A percentile compares a stretch with the other conserved stretches of the same genome.
phyloP scores from a whole-genome alignment of 805 yeast species.

The Wickerhamiella brachini region DNA sequence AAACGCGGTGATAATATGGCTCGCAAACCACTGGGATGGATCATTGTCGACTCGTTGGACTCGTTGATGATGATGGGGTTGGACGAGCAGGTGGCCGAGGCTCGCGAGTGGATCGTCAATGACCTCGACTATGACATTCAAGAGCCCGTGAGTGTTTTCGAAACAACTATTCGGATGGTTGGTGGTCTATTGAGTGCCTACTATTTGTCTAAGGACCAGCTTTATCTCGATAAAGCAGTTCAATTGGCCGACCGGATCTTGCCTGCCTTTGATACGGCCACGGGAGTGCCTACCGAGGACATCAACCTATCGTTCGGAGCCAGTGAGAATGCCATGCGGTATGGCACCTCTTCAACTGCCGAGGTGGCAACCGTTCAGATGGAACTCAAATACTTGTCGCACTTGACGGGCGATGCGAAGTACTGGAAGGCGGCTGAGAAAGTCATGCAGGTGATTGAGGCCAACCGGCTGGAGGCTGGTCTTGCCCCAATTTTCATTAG shows the following conservation, averaged over 20 bases:
- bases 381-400: conserved; percentile 40
- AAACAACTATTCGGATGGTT: conserved; percentile 37
- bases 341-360: conserved; percentile 24
- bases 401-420: conserved; percentile 33
- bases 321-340: neutral
- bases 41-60: conserved; percentile 39
- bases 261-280: conserved; percentile 47
- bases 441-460: conserved; percentile 56
- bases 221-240: conserved; percentile 29
- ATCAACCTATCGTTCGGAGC: conserved; percentile 8
- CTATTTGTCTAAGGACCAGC: conserved; percentile 30
- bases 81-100: conserved; percentile 27
- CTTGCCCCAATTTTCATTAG: conserved; percentile 68
- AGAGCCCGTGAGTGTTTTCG: conserved; percentile 34
- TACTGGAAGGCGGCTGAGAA: conserved; percentile 49
- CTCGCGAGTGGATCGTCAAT: conserved; percentile 25
- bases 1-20: conserved; percentile 10
- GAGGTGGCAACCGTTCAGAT: conserved; percentile 37
- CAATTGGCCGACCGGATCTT: conserved; percentile 36
- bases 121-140: conserved; percentile 42
- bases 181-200: conserved; percentile 43
- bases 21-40: conserved; percentile 30
- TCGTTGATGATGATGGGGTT: conserved; percentile 36
- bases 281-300: conserved; percentile 35
- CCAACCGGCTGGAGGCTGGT: conserved; percentile 52